phyloP scores from a whole-genome alignment of 306 rosid genomes.

The Citrullus mucosospermus region DNA sequence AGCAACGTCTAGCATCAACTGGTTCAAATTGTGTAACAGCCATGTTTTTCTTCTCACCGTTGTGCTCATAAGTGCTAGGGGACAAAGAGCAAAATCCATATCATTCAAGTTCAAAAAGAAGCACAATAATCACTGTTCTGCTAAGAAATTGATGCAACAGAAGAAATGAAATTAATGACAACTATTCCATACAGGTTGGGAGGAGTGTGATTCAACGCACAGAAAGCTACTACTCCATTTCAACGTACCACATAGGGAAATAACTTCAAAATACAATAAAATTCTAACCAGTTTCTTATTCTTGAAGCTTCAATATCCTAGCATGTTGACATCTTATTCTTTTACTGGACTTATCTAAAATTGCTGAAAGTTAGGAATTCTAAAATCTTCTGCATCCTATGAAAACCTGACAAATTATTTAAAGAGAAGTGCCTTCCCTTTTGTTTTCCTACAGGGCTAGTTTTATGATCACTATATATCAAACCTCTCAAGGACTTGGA shows the following conservation, averaged over 20 bases:
- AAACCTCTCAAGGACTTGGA: background rate
- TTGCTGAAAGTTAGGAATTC: background rate
- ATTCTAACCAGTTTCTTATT: background rate
- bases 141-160: background rate
- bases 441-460: background rate
- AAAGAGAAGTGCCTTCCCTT: background rate
- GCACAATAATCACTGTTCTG: background rate
- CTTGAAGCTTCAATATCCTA: no score
- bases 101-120: background rate
- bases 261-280: background rate
- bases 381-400: background rate
- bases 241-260: background rate
- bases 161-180: background rate
- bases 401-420: background rate
- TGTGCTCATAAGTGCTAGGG: slow-evolving; percentile 54
- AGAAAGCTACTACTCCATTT: background rate
- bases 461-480: background rate
- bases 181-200: background rate
- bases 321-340: background rate
- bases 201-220: background rate
- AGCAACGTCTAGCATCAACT: slow-evolving; percentile 93
- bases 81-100: background rate
- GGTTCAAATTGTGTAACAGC: slow-evolving; percentile 98
- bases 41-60: slow-evolving; percentile 83
- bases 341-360: background rate